Conservation (phyloP, 345 rosid species). For the Camelina neglecta region DNA sequence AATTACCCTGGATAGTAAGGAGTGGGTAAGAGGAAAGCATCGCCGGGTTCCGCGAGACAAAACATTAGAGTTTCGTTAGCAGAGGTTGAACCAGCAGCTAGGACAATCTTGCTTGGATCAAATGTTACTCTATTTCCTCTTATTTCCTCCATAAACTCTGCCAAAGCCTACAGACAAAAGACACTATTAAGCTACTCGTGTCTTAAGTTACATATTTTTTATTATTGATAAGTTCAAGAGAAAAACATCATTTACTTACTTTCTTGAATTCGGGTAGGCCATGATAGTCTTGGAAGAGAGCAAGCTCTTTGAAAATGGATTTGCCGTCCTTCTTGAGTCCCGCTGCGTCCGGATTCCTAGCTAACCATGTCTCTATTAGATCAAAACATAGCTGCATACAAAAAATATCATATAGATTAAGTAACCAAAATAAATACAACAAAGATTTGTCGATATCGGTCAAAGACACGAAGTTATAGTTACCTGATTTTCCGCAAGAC, state of each 20-base stretch:
- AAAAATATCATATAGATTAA: neutral
- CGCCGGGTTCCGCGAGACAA: constrained; percentile 70
- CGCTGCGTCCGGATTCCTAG: constrained; percentile 65
- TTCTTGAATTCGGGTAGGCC: constrained; percentile 70
- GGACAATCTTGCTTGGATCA: constrained; percentile 58
- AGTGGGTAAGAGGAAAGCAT: constrained; percentile 76
- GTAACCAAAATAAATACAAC: neutral
- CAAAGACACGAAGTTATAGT: neutral
- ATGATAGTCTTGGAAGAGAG: constrained; percentile 84
- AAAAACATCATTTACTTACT: constrained; percentile 39
- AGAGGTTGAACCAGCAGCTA: constrained; percentile 80
- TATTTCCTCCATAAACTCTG: constrained; percentile 73
- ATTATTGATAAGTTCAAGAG: no score
- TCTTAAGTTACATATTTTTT: neutral
- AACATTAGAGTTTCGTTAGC: constrained; percentile 78
- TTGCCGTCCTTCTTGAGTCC: constrained; percentile 59
- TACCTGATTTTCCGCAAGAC: constrained; percentile 83
- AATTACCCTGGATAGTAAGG: constrained; percentile 84
- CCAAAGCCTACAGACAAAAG: constrained; percentile 56
- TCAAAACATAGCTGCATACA: constrained; percentile 64
- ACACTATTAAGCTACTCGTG: neutral
- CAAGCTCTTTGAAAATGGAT: constrained; percentile 74
- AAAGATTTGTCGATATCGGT: neutral
- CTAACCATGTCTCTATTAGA: constrained; percentile 70
- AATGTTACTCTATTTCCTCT: constrained; percentile 71